Percentiles rank a stretch among this genome's conserved stretches.
phyloP scores from a whole-genome alignment of 345 rosid genomes.

The Brassica juncea region DNA sequence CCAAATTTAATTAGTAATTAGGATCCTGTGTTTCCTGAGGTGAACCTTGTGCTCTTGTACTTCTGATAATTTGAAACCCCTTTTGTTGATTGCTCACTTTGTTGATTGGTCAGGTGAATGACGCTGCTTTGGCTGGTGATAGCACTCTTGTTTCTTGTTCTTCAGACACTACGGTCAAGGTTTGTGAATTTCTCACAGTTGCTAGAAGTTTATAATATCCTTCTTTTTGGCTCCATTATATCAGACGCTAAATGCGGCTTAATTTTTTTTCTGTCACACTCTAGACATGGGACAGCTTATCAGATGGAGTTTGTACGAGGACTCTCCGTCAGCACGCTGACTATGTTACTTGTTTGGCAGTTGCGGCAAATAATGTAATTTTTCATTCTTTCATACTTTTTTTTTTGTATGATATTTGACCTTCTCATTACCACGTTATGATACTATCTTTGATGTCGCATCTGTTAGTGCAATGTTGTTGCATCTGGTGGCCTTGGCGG shows the following conservation, averaged over 20 bases:
- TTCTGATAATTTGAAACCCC: constrained; percentile 10
- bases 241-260: constrained; percentile 9
- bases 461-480: constrained; percentile 89
- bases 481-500: constrained; percentile 99
- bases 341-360: constrained; percentile 92
- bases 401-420: constrained; percentile 9
- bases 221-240: constrained; percentile 15
- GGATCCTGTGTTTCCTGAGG: constrained; percentile 15
- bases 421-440: constrained; percentile 50
- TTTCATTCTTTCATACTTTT: constrained; percentile 36
- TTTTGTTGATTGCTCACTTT: constrained; percentile 22
- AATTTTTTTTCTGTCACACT: constrained; percentile 17
- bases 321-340: constrained; percentile 96
- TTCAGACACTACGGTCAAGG: constrained; percentile 96
- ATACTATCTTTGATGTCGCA: constrained; percentile 63
- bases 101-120: constrained; percentile 75
- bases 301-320: constrained; percentile 80
- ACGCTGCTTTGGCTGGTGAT: constrained; percentile 74
- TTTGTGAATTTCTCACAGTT: constrained; percentile 32
- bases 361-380: constrained; percentile 90
- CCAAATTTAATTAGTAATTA: background rate
- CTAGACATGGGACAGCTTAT: constrained; percentile 88
- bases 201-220: background rate
- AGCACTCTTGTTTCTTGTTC: constrained; percentile 92
- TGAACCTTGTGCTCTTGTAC: background rate